Percentiles rank a stretch among this genome's conserved stretches.
phyloP scores from a whole-genome alignment of 495 filamentous ascomycete species.

The Penicillium silybi region DNA sequence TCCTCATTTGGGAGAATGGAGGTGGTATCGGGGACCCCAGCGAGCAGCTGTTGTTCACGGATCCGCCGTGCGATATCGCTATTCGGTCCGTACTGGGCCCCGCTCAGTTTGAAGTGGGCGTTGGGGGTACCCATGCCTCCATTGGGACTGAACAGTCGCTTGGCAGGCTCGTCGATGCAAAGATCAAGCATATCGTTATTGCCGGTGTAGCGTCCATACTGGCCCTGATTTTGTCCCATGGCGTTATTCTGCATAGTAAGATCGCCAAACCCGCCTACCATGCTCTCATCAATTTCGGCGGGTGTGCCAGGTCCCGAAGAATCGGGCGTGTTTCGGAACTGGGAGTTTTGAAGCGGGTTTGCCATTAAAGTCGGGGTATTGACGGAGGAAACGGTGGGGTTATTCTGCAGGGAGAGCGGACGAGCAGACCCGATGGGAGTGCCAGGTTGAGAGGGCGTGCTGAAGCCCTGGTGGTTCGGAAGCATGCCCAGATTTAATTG shows the following conservation, averaged over 20 bases:
- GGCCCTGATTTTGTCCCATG: conserved; percentile 53
- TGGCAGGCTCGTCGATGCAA: conserved; percentile 94
- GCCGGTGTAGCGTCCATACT: conserved; percentile 40
- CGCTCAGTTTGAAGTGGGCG: conserved; percentile 64
- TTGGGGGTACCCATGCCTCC: conserved; percentile 69
- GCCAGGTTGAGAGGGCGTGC: conserved; percentile 70
- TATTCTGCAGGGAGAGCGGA: conserved; percentile 70
- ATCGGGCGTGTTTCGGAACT: conserved; percentile 66
- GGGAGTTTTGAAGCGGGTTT: conserved; percentile 57
- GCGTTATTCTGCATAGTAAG: conserved; percentile 56
- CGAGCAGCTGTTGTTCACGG: conserved; percentile 69
- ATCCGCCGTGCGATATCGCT: conserved; percentile 67
- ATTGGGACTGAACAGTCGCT: conserved; percentile 82
- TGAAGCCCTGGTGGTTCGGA: conserved; percentile 72
- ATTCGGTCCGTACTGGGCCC: conserved; percentile 69
- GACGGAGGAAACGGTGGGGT: conserved; percentile 95
- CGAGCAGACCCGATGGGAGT: conserved; percentile 74
- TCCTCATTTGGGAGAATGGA: conserved; percentile 58
- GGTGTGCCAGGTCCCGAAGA: conserved; percentile 74
- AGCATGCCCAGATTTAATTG: conserved; percentile 72
- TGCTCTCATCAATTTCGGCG: conserved; percentile 57
- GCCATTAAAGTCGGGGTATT: conserved; percentile 87
- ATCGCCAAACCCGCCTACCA: conserved; percentile 49
- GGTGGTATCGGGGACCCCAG: conserved; percentile 56
- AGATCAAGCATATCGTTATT: conserved; percentile 61